These are phyloP conservation scores for Eucalyptus curtisii DNA, from an alignment of 345 rosid genomes.

Conservation along the genomic window DNA sequence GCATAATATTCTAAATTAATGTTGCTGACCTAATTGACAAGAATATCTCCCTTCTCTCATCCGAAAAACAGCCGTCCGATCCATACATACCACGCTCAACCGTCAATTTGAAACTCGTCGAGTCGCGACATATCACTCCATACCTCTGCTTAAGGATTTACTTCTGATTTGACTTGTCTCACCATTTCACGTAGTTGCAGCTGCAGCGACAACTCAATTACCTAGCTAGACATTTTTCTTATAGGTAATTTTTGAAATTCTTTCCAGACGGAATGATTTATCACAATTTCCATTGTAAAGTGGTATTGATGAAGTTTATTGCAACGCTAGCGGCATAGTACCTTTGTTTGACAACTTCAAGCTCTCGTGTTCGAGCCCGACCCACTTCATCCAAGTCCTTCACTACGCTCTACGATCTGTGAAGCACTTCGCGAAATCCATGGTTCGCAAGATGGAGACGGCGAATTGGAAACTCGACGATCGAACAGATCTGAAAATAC, in stretches of 20 bases:
- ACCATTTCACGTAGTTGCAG: not conserved
- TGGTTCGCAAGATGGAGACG: not conserved
- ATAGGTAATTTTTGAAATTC: not conserved
- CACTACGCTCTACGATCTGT: not conserved
- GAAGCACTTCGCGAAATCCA: not conserved
- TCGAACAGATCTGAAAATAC: not conserved
- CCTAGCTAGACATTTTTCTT: not conserved
- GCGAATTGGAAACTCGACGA: not conserved
- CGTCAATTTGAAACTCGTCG: not conserved
- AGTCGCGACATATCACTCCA: not conserved
- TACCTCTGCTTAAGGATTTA: not conserved
- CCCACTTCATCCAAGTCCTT: not conserved
- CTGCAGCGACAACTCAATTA: not conserved
- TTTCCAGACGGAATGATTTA: not conserved
- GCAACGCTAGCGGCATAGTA: fast-evolving
- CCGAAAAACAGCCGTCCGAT: not conserved
- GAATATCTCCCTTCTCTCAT: not conserved
- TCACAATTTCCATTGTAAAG: not conserved
- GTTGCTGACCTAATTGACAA: not conserved
- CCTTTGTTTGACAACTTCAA: not conserved
- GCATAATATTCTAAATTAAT: not conserved
- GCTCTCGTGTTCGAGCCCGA: not conserved
- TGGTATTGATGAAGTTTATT: too few relatives aligned
- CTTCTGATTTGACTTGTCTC: not conserved
- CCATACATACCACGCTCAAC: not conserved